Evolutionary conservation across 2,329 filamentous ascomycete genomes (phyloP).

Genomic region (Cercospora nicotianae): DNA sequence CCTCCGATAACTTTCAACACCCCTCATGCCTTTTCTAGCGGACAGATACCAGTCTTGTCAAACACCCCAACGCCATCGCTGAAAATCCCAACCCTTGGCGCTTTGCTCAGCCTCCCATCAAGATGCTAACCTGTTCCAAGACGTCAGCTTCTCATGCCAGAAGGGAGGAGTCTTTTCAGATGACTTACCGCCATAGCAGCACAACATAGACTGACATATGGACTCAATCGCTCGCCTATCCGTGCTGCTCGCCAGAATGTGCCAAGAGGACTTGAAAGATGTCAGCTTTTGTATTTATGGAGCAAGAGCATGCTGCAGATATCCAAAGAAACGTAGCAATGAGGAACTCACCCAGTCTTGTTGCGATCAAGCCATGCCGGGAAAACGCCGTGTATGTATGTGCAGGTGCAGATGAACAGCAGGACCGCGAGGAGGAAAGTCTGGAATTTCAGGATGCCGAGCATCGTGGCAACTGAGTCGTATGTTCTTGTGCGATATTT

Average conservation of each 20-base stretch:
- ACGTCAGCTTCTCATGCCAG: too few relatives aligned
- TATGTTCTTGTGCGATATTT: background rate
- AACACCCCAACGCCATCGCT: constrained; percentile 28
- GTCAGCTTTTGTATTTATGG: constrained; percentile 1
- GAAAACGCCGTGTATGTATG: constrained; percentile 88
- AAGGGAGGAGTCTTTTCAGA: too few relatives aligned
- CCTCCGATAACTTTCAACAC: background rate
- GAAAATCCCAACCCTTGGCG: constrained; percentile 8
- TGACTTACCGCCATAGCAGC: constrained; percentile 89
- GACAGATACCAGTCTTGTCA: background rate
- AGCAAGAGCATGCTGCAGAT: background rate
- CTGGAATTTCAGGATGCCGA: constrained; percentile 98
- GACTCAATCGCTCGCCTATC: constrained; percentile 88
- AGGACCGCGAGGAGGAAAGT: constrained; percentile 92
- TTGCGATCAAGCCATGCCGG: constrained; percentile 89
- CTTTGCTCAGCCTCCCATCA: constrained; percentile 28
- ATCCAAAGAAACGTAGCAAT: background rate
- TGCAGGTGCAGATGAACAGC: constrained; percentile 91
- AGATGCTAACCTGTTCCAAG: constrained; percentile 29
- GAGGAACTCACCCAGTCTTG: constrained; percentile 72
- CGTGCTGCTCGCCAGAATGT: constrained; percentile 96
- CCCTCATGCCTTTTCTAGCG: background rate
- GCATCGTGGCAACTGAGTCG: constrained; percentile 55
- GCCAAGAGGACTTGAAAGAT: constrained; percentile 51
- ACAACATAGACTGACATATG: constrained; percentile 93